Percentiles rank a stretch among this genome's conserved stretches.
Conservation (phyloP, 768 basidiomycete species). For the Naematelia aurantialba region DNA sequence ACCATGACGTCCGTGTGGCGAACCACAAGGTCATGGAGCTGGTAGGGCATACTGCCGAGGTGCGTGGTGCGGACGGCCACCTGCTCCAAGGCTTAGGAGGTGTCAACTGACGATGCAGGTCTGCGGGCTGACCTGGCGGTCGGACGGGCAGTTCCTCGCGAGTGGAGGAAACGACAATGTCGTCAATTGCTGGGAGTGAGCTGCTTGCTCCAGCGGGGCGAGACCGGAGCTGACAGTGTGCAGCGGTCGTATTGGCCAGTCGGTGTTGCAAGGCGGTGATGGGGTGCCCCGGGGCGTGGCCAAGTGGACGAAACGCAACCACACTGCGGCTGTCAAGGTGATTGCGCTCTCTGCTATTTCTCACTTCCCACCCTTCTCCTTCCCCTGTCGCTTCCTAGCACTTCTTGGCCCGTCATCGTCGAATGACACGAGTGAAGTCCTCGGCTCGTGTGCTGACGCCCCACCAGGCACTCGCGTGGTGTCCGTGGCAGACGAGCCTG, state of each 20-base stretch:
- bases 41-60: constrained; percentile 83
- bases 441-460: no score
- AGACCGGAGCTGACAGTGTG: not conserved
- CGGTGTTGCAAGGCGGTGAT: constrained; percentile 41
- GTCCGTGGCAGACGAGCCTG: constrained; percentile 88
- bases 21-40: constrained; percentile 87
- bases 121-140: constrained; percentile 84
- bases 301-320: constrained; percentile 87
- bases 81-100: not conserved
- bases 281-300: constrained; percentile 51
- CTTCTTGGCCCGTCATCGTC: not conserved
- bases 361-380: not conserved
- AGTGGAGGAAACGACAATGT: constrained; percentile 98
- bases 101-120: constrained; percentile 29
- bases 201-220: constrained; percentile 55
- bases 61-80: no score
- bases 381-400: not conserved
- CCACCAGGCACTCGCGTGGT: constrained; percentile 93
- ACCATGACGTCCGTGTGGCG: constrained; percentile 87
- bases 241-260: constrained; percentile 48
- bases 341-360: constrained; percentile 9
- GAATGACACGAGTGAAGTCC: not conserved
- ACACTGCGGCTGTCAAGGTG: constrained; percentile 70
- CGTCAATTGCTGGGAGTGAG: constrained; percentile 92
- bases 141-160: constrained; percentile 79